phyloP scores from a whole-genome alignment of 768 basidiomycete genomes.

The Tubosaeta brunneosetosa region DNA sequence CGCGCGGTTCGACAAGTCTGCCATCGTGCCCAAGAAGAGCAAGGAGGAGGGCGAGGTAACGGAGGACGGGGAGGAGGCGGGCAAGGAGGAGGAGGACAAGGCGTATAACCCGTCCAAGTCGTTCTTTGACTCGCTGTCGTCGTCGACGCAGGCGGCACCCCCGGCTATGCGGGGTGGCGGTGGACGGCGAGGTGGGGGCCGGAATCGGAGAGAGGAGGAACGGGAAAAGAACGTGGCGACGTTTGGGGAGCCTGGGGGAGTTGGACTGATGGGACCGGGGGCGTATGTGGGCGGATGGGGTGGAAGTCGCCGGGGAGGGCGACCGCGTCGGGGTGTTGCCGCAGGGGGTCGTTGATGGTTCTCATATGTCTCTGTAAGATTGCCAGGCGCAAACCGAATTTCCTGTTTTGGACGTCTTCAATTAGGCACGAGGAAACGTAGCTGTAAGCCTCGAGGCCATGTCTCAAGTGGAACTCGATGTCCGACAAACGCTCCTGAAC shows the following conservation, averaged over 20 bases:
- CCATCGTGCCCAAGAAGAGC: conserved; percentile 38
- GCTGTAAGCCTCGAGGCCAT: neutral
- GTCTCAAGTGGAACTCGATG: neutral
- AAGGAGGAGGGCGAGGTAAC: conserved; percentile 31
- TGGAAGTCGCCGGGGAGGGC: conserved; percentile 49
- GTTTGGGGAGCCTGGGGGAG: conserved; percentile 81
- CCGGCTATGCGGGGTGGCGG: conserved; percentile 35
- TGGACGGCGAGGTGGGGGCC: conserved; percentile 45
- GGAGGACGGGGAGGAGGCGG: conserved; percentile 24
- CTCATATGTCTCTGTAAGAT: neutral
- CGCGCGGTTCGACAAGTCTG: conserved; percentile 75
- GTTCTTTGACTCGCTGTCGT: conserved; percentile 72
- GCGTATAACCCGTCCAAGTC: conserved; percentile 77
- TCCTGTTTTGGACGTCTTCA: neutral
- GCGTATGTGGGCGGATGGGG: conserved; percentile 80
- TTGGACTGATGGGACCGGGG: conserved; percentile 72
- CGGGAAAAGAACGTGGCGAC: conserved; percentile 81
- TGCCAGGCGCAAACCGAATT: neutral
- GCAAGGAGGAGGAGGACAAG: conserved; percentile 34
- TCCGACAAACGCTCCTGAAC: neutral
- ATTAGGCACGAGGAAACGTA: too few species aligned
- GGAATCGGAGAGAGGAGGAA: conserved; percentile 77
- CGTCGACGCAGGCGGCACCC: conserved; percentile 39
- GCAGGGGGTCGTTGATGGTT: conserved; percentile 18
- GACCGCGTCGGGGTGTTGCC: conserved; percentile 34